Conservation (phyloP, 208 protist species). For the Trypanosoma congolense region DNA sequence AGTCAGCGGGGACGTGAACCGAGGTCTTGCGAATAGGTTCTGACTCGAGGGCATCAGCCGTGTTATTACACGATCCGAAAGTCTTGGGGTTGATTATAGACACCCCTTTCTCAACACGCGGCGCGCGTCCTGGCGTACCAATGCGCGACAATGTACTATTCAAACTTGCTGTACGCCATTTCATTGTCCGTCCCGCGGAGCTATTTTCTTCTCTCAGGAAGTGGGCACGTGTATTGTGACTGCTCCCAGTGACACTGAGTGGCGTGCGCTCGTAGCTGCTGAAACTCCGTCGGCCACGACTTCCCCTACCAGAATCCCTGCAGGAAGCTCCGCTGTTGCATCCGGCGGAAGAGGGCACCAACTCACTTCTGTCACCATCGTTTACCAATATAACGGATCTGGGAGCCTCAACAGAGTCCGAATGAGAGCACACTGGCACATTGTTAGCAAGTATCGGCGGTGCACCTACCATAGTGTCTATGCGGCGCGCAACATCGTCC, state of each 20-base stretch:
- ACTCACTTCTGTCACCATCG: neutral
- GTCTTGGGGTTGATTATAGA: neutral
- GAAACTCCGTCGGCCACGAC: conserved; percentile 60
- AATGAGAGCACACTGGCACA: neutral
- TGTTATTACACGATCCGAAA: no score
- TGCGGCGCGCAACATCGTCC: conserved; percentile 35
- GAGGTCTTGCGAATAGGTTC: conserved; percentile 36
- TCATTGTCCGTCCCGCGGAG: neutral
- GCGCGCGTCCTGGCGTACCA: conserved; percentile 2
- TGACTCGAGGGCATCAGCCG: no score
- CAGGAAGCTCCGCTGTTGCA: neutral
- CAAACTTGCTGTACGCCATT: neutral
- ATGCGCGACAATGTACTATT: conserved; percentile 12
- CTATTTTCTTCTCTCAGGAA: conserved; percentile 7
- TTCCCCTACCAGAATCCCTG: conserved; percentile 45
- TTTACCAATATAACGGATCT: neutral
- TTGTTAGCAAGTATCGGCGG: neutral
- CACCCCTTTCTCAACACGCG: neutral
- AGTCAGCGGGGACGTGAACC: conserved; percentile 57
- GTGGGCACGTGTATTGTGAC: conserved; percentile 4
- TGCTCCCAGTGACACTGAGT: conserved; percentile 5
- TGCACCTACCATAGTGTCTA: conserved; percentile 32
- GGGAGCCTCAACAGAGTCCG: neutral
- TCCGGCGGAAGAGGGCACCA: neutral
- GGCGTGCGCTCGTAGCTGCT: conserved; percentile 52